These are phyloP conservation scores for Penicillium tannophilum DNA, from an alignment of 495 filamentous ascomycete genomes.

Conservation along the genomic window DNA sequence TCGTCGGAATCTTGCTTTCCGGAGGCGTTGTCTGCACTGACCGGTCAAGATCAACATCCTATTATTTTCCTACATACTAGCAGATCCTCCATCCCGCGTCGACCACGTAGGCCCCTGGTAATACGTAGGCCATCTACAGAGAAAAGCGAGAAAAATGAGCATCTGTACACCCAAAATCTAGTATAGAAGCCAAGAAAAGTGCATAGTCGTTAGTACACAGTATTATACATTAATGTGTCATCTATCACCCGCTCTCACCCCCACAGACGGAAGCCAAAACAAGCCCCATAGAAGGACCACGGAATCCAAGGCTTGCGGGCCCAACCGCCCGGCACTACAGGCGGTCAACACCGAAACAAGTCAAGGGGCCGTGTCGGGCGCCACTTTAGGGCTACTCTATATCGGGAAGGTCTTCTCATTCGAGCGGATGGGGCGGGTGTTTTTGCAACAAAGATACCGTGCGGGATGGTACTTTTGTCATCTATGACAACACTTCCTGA, in stretches of 20 bases:
- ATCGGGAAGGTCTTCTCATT: not conserved
- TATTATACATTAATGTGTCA: not conserved
- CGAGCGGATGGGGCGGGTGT: conserved; percentile 3
- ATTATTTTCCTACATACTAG: not conserved
- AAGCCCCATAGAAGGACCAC: not conserved
- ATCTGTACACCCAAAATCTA: not conserved
- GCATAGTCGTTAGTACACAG: no score
- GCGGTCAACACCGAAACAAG: conserved; percentile 5
- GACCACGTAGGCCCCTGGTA: not conserved
- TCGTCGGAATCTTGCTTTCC: not conserved
- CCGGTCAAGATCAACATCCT: not conserved
- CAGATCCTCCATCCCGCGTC: not conserved
- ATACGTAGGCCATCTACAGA: not conserved
- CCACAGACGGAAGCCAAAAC: not conserved
- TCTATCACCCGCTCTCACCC: not conserved
- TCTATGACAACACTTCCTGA: not conserved
- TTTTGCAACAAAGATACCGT: not conserved
- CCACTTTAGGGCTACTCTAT: not conserved
- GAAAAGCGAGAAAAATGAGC: not conserved
- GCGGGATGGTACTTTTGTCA: conserved; percentile 9
- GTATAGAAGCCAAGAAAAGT: not conserved
- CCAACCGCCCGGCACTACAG: conserved; percentile 2
- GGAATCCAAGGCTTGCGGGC: not conserved
- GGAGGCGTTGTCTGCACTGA: not conserved
- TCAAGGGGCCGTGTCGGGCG: not conserved